These are phyloP conservation scores for Schizothecium vesticola DNA, from an alignment of 495 filamentous ascomycete species.

Conservation along the genomic window DNA sequence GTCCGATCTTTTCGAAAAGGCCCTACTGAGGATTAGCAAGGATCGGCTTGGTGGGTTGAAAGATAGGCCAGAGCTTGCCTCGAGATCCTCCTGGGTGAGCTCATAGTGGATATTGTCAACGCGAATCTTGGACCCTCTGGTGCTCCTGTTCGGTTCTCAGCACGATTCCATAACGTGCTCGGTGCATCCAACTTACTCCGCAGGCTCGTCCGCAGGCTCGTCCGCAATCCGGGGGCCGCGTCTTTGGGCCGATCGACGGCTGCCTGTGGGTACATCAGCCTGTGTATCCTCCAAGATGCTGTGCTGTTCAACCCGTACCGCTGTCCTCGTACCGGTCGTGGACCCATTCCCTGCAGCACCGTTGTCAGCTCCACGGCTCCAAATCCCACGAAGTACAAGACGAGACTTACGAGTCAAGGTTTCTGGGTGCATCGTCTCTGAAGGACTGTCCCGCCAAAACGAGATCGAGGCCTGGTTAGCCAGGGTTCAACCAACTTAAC, in stretches of 20 bases:
- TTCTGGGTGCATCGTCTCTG: conserved; percentile 44
- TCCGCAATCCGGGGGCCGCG: conserved; percentile 1
- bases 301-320: conserved; percentile 27
- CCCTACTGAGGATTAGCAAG: conserved; percentile 46
- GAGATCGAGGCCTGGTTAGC: conserved; percentile 30
- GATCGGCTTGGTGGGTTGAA: conserved; percentile 1
- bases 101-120: conserved; percentile 95
- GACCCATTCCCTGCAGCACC: conserved; percentile 69
- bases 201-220: neutral
- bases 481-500: conserved; percentile 21
- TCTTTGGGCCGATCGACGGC: conserved; percentile 30
- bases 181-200: neutral
- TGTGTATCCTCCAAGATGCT: conserved; percentile 10
- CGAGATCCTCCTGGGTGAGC: conserved; percentile 77
- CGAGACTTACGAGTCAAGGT: conserved; percentile 48
- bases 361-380: conserved; percentile 3
- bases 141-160: conserved; percentile 29
- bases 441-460: conserved; percentile 37
- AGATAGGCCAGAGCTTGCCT: conserved; percentile 47
- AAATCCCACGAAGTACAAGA: neutral
- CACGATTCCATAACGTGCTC: neutral
- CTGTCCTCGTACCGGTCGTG: conserved; percentile 79
- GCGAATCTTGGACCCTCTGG: conserved; percentile 63
- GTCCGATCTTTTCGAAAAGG: conserved; percentile 74
- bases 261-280: conserved; percentile 19